Evolutionary conservation across 2,329 filamentous ascomycete genomes (phyloP).

Genomic region (Colletotrichum musae): DNA sequence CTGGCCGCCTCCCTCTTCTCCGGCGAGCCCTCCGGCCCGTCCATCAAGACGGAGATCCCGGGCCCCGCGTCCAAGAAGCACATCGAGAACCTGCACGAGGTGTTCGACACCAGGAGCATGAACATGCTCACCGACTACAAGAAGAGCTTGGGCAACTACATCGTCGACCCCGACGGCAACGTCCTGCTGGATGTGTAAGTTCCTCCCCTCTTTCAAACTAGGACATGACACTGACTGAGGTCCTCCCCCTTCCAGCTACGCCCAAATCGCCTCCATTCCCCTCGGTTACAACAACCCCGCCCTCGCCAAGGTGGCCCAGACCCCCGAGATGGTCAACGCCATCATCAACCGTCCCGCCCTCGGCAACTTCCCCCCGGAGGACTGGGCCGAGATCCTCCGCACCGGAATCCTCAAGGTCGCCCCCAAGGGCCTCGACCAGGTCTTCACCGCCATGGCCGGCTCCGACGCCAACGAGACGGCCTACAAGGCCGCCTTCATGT

Average conservation of each 20-base stretch:
- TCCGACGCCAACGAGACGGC: conserved; percentile 96
- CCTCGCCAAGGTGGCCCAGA: conserved; percentile 78
- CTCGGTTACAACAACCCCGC: conserved; percentile 92
- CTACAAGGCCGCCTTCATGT: conserved; percentile 97
- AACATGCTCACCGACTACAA: conserved; percentile 87
- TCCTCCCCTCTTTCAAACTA: background rate
- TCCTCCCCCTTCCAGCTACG: conserved; percentile 68
- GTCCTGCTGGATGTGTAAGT: conserved; percentile 79
- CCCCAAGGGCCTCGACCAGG: conserved; percentile 86
- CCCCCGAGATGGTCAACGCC: conserved; percentile 83
- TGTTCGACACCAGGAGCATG: conserved; percentile 88
- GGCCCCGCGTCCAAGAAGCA: conserved; percentile 81
- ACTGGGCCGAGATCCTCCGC: conserved; percentile 86
- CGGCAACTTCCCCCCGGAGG: conserved; percentile 89
- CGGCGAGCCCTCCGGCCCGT: conserved; percentile 67
- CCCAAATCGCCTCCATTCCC: conserved; percentile 93
- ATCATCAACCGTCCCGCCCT: conserved; percentile 91
- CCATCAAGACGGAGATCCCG: conserved; percentile 75
- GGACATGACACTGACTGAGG: background rate
- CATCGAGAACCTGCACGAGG: conserved; percentile 79
- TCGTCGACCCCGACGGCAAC: conserved; percentile 80
- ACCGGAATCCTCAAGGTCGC: conserved; percentile 86
- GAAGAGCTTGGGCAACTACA: conserved; percentile 85
- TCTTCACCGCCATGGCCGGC: conserved; percentile 91
- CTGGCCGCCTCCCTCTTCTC: conserved; percentile 53